Conservation (phyloP, 495 filamentous ascomycete species). For the Aspergillus heteromorphus region DNA sequence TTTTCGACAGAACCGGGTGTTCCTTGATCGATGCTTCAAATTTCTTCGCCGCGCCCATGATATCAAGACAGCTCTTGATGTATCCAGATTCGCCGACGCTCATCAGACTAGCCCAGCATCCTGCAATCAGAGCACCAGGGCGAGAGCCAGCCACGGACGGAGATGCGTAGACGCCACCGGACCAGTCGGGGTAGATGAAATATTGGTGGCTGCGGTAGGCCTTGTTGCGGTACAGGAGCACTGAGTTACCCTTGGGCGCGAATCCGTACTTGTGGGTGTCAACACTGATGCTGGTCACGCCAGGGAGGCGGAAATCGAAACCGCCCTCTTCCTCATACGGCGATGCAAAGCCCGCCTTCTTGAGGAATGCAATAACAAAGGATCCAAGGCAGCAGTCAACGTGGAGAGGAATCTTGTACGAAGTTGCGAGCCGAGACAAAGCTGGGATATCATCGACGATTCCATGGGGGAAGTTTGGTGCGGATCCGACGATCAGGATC, state of each 20-base stretch:
- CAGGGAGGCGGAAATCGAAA: conserved; percentile 91
- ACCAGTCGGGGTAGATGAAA: conserved; percentile 93
- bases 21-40: conserved; percentile 71
- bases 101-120: conserved; percentile 90
- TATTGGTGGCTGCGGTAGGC: conserved; percentile 83
- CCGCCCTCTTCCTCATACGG: conserved; percentile 59
- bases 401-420: conserved; percentile 77
- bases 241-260: conserved; percentile 93
- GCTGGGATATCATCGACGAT: conserved; percentile 91
- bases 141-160: conserved; percentile 86
- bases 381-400: conserved; percentile 97
- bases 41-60: conserved; percentile 81
- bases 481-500: conserved; percentile 89
- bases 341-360: conserved; percentile 75
- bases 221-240: conserved; percentile 79
- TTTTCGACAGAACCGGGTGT: conserved; percentile 56
- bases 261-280: conserved; percentile 99
- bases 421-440: conserved; percentile 77
- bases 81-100: conserved; percentile 85
- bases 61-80: conserved; percentile 73
- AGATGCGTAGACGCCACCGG: conserved; percentile 92
- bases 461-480: conserved; percentile 96
- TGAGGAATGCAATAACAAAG: conserved; percentile 87
- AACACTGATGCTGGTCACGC: conserved; percentile 90
- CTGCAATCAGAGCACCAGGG: conserved; percentile 88